Evolutionary conservation across 2,329 filamentous ascomycete species (phyloP).

Genomic region (Venturiaceae sp.): DNA sequence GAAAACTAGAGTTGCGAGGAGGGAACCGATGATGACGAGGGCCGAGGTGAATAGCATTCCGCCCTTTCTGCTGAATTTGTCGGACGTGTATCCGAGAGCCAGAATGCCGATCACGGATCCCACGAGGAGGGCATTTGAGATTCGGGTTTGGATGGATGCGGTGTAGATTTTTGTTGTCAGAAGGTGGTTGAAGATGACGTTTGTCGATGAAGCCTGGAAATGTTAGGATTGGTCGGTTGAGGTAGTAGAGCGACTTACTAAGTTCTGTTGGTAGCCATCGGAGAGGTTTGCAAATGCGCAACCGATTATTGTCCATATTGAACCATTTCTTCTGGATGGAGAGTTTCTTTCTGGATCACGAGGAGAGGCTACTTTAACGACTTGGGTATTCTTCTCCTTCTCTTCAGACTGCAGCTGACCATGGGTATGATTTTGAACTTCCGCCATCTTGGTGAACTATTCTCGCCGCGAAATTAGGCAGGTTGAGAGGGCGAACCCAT

Average conservation of each 20-base stretch:
- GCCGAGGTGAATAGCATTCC: constrained; percentile 38
- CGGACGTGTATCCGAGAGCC: constrained; percentile 40
- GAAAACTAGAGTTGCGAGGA: constrained; percentile 27
- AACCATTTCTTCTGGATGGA: background rate
- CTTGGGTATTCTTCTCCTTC: background rate
- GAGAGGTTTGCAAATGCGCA: background rate
- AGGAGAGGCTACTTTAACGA: background rate
- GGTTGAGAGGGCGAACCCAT: background rate
- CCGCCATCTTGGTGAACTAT: background rate
- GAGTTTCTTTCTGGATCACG: background rate
- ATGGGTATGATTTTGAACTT: background rate
- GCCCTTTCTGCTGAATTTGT: constrained; percentile 39
- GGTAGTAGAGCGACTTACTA: background rate
- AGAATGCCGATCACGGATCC: constrained; percentile 49
- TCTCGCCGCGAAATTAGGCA: background rate
- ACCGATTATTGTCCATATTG: constrained; percentile 1
- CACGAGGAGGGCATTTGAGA: constrained; percentile 46
- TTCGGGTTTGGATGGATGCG: constrained; percentile 36
- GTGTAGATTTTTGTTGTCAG: constrained; percentile 28
- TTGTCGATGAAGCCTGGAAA: background rate
- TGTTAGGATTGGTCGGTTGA: background rate
- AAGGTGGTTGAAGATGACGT: constrained; percentile 20
- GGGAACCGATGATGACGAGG: constrained; percentile 37
- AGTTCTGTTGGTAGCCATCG: constrained; percentile 5
- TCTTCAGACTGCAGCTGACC: background rate